Base-by-base conservation (phyloP, 352 stramenopile species). In the Phytopythium chamaehyphon region DNA sequence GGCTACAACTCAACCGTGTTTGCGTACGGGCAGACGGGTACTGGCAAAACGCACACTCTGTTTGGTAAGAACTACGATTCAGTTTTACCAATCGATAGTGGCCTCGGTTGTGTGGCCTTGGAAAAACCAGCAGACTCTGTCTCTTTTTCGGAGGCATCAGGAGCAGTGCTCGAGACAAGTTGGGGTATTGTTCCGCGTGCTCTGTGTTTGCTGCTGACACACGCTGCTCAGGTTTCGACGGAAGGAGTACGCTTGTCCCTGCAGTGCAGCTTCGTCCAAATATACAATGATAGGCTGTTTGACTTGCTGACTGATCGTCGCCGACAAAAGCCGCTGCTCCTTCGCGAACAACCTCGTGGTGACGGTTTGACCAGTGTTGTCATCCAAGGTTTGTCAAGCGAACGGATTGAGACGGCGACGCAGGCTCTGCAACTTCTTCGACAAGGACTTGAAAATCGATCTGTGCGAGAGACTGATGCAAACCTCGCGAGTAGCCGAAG, bases 221-320 rank as follows among this genome's bases (percentile, higher is more conserved):
- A 57, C 15, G 33, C 59, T 18, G 53, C 45, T 18, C 35, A 45
- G 8, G 18, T 52, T 28, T 43, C 55, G 21, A 48, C 46, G 1
- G 58, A 59, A 1, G 49, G 63, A 2, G 54, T 51, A 6, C 43
- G 60, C 18, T 65, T 89, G 12, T 49, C 77, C 19, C 43, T 97
- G 36, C 69, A 83, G 8, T 77, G 88, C 49, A 94, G 81, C 53
- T 98, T 96, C 53, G 59, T 98, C 21, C 92, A 98, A 61, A 92
- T 98, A 40, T 97, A 98, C 80, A 98, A 98, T 51, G 96, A 98
- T 52, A 76, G 75, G 11, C 86, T 98, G 14, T 92, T 90, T 47
- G 95, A 97, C 52, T 64, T 98, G 11, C 69, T 98, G 37, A 85
- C 74, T 0, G 80, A 91, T 44, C 71, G 72, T 0, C 68, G 69